Percentiles rank a stretch among this genome's conserved stretches.
These are phyloP conservation scores for Scutellospora calospora DNA, from an alignment of 371 early-diverging fungal genomes.

Conservation along the genomic window DNA sequence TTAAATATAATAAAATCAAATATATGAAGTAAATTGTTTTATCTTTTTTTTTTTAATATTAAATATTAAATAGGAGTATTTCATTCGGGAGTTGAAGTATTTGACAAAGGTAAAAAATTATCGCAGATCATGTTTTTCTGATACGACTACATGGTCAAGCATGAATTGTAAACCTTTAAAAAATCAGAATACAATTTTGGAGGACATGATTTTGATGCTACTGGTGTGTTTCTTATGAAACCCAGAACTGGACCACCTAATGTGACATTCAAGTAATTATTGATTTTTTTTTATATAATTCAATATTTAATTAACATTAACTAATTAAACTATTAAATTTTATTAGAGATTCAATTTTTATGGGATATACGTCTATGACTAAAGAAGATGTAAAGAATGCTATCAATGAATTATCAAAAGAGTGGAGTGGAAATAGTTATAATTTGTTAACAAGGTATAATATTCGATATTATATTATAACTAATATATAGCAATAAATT, in stretches of 20 bases:
- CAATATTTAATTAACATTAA: background rate
- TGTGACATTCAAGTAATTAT: conserved; percentile 64
- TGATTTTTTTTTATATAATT: background rate
- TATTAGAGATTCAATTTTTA: conserved; percentile 63
- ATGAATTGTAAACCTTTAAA: background rate
- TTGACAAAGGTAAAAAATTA: conserved; percentile 53
- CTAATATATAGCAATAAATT: background rate
- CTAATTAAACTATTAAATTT: background rate
- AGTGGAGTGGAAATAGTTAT: conserved; percentile 64
- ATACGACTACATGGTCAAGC: background rate
- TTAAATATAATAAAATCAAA: background rate
- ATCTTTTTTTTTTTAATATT: background rate
- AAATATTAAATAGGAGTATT: conserved; percentile 68
- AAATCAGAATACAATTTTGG: conserved; percentile 68
- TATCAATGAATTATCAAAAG: conserved; percentile 62
- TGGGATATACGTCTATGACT: conserved; percentile 61
- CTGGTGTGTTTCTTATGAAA: conserved; percentile 69
- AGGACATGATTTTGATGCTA: conserved; percentile 67
- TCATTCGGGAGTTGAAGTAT: conserved; percentile 71
- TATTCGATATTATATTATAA: background rate
- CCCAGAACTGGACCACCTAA: conserved; percentile 68
- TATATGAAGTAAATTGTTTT: background rate
- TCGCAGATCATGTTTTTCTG: background rate
- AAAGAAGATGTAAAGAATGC: conserved; percentile 59
- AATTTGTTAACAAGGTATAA: conserved; percentile 65